Evolutionary conservation across 2,329 filamentous ascomycete species (phyloP).

Genomic region (Fusarium buharicum): DNA sequence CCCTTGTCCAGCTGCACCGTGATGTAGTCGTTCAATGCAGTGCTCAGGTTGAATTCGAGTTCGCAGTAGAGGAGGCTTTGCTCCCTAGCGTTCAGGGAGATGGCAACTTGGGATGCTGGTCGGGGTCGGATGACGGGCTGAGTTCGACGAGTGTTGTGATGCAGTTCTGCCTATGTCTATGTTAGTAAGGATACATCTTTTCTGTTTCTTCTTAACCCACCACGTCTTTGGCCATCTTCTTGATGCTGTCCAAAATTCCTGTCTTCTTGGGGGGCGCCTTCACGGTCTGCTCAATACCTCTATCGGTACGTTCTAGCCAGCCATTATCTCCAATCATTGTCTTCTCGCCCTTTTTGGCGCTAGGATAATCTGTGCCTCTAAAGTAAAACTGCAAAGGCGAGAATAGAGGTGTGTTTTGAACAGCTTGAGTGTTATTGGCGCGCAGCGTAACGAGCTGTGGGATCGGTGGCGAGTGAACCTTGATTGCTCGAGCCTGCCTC

Average conservation of each 20-base stretch:
- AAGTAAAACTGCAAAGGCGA: slow-evolving; percentile 59
- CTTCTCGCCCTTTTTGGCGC: slow-evolving; percentile 58
- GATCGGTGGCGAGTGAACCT: slow-evolving; percentile 23
- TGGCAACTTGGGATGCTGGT: slow-evolving; percentile 51
- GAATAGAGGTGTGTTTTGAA: slow-evolving; percentile 46
- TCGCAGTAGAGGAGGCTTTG: slow-evolving; percentile 69
- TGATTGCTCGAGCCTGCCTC: slow-evolving; percentile 22
- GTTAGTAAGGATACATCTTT: slow-evolving; percentile 2
- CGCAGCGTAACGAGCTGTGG: slow-evolving; percentile 27
- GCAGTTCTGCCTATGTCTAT: slow-evolving; percentile 51
- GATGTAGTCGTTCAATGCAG: slow-evolving; percentile 63
- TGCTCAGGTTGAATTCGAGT: slow-evolving; percentile 65
- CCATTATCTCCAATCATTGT: slow-evolving; percentile 65
- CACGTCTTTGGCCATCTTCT: slow-evolving; percentile 65
- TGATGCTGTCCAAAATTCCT: slow-evolving; percentile 58
- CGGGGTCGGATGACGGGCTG: slow-evolving; percentile 47
- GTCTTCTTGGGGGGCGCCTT: slow-evolving; percentile 52
- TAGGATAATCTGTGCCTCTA: slow-evolving; percentile 52
- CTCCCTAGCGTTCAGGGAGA: slow-evolving; percentile 65
- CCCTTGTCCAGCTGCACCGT: slow-evolving; percentile 64
- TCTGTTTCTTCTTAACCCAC: slow-evolving; percentile 49
- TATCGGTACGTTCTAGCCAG: slow-evolving; percentile 63
- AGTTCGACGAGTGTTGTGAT: slow-evolving; percentile 49
- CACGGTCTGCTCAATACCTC: slow-evolving; percentile 34
- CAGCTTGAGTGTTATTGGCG: slow-evolving; percentile 4